phyloP scores from a whole-genome alignment of 345 rosid genomes.

The Atalantia buxifolia region DNA sequence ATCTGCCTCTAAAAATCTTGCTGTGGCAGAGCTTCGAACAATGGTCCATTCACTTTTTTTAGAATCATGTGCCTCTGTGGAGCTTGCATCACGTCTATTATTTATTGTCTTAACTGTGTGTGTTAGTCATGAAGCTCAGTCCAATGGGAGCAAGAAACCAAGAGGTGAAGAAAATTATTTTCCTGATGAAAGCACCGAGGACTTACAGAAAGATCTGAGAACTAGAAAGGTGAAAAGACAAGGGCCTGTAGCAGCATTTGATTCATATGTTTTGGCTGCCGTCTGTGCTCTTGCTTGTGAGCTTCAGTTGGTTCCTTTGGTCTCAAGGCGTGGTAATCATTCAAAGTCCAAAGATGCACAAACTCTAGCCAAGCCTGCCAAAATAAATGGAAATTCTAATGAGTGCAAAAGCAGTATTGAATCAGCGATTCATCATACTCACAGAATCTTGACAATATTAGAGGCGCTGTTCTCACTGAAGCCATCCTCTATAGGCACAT shows the following conservation, averaged over 20 bases:
- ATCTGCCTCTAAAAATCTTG: slow-evolving; percentile 79
- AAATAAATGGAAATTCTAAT: slow-evolving; percentile 54
- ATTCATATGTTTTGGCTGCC: slow-evolving; percentile 94
- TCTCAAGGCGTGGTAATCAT: slow-evolving; percentile 55
- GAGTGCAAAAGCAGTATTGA: slow-evolving; percentile 58
- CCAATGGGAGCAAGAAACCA: slow-evolving; percentile 64
- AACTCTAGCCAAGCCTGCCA: slow-evolving; percentile 44
- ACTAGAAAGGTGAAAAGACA: slow-evolving; percentile 59
- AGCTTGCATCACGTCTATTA: slow-evolving; percentile 90
- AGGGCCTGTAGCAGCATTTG: slow-evolving; percentile 97
- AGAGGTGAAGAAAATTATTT: slow-evolving; percentile 47
- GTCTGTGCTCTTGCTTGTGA: slow-evolving; percentile 97
- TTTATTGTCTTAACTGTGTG: slow-evolving; percentile 96
- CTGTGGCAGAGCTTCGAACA: slow-evolving; percentile 93
- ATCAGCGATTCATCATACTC: slow-evolving; percentile 84
- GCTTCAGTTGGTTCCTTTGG: slow-evolving; percentile 82
- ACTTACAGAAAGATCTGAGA: slow-evolving; percentile 36
- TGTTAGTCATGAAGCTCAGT: slow-evolving; percentile 95
- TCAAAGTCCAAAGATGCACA: slow-evolving; percentile 34
- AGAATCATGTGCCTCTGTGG: slow-evolving; percentile 84
- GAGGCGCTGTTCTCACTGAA: slow-evolving; percentile 94
- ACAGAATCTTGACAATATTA: slow-evolving; percentile 77
- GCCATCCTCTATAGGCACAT: slow-evolving; percentile 90
- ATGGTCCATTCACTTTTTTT: slow-evolving; percentile 96
- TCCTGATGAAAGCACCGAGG: slow-evolving; percentile 40